These are phyloP conservation scores for Pythium insidiosum DNA, from an alignment of 352 stramenopile genomes.

Conservation along the genomic window DNA sequence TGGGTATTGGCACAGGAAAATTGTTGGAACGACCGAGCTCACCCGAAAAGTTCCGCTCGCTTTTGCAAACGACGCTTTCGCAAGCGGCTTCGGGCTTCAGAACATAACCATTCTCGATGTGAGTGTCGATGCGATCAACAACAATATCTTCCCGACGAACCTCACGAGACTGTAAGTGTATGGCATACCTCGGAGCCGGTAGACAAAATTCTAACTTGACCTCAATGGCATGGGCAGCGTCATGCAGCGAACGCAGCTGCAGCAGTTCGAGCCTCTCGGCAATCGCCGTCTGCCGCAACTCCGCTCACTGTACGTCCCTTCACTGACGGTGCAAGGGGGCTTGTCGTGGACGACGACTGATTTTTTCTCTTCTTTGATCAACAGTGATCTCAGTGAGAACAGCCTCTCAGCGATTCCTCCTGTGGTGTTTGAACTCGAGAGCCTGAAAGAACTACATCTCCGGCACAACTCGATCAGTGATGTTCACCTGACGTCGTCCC, in stretches of 20 bases:
- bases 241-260: conserved; percentile 49
- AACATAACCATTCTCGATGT: conserved; percentile 58
- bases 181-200: neutral
- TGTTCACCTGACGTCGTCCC: conserved; percentile 36
- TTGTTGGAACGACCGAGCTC: conserved; percentile 40
- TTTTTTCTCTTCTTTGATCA: conserved; percentile 3
- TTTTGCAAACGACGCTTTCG: conserved; percentile 44
- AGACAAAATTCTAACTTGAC: neutral
- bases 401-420: conserved; percentile 46
- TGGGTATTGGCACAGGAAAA: conserved; percentile 22
- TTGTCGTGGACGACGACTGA: neutral
- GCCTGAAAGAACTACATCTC: conserved; percentile 41
- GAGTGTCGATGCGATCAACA: conserved; percentile 45
- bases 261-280: conserved; percentile 51
- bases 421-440: conserved; percentile 60
- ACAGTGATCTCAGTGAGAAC: conserved; percentile 63
- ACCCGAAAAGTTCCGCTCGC: conserved; percentile 48
- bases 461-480: conserved; percentile 42
- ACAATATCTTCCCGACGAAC: conserved; percentile 52
- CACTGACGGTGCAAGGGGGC: neutral
- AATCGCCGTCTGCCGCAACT: conserved; percentile 31
- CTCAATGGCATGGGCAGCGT: conserved; percentile 38
- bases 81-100: conserved; percentile 29
- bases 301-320: conserved; percentile 38
- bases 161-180: conserved; percentile 45